A percentile compares a stretch with the other conserved stretches of the same genome.
phyloP scores from a whole-genome alignment of 2,329 filamentous ascomycete genomes.

The Aspergillus ochraceoroseus region DNA sequence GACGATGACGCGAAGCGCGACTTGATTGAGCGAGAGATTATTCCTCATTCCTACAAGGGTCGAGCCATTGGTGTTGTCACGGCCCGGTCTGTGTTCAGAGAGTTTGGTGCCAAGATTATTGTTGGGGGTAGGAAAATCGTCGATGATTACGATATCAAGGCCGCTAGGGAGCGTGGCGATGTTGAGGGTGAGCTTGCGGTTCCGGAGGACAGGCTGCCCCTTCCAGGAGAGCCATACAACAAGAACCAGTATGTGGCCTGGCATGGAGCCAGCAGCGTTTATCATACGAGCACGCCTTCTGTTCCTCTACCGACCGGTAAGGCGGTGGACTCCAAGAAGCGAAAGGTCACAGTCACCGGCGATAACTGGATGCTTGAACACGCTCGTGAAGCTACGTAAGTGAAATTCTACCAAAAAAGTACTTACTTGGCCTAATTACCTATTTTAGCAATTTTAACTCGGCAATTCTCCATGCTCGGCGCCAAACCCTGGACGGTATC shows the following conservation, averaged over 20 bases:
- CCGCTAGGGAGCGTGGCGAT: slow-evolving; percentile 68
- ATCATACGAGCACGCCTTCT: slow-evolving; percentile 74
- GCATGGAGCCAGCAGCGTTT: slow-evolving; percentile 94
- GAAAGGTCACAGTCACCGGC: slow-evolving; percentile 81
- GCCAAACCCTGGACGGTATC: slow-evolving; percentile 65
- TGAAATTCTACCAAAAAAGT: no score
- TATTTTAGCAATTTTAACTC: slow-evolving; percentile 72
- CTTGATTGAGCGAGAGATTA: slow-evolving; percentile 90
- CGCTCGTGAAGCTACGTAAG: slow-evolving; percentile 80
- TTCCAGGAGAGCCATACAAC: slow-evolving; percentile 83
- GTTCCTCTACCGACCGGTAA: slow-evolving; percentile 73
- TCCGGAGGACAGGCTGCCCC: slow-evolving; percentile 73
- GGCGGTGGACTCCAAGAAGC: slow-evolving; percentile 69
- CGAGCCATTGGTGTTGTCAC: slow-evolving; percentile 95
- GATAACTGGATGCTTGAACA: slow-evolving; percentile 97
- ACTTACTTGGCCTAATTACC: slow-evolving; percentile 13
- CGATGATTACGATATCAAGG: slow-evolving; percentile 83
- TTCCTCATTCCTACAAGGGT: slow-evolving; percentile 97
- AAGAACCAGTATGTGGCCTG: slow-evolving; percentile 98
- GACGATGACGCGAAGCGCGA: slow-evolving; percentile 96
- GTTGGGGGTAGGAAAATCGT: slow-evolving; percentile 80
- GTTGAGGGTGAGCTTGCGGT: slow-evolving; percentile 88
- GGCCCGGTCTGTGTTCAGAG: slow-evolving; percentile 90
- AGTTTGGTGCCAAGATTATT: slow-evolving; percentile 91
- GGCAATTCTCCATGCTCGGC: slow-evolving; percentile 62